Conservation (phyloP, 805 yeast species). For the Lachancea waltii region DNA sequence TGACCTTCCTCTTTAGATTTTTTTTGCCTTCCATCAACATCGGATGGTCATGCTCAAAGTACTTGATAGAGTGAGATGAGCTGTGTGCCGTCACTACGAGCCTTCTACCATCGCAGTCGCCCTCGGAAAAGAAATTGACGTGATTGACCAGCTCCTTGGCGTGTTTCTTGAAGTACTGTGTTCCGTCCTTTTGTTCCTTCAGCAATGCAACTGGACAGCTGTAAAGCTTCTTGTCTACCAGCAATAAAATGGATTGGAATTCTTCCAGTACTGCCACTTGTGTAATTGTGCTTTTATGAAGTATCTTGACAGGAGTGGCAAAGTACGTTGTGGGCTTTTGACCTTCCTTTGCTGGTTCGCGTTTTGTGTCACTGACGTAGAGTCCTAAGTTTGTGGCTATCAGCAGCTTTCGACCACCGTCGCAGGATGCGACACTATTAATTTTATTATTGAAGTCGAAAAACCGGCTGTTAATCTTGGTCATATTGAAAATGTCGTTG, state of each 20-base stretch:
- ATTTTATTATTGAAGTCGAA: conserved; percentile 72
- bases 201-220: conserved; percentile 73
- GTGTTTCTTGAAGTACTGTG: conserved; percentile 46
- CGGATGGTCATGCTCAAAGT: conserved; percentile 86
- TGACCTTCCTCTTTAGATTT: conserved; percentile 58
- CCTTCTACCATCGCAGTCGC: conserved; percentile 84
- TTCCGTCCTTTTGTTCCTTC: conserved; percentile 28
- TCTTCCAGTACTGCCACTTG: conserved; percentile 91
- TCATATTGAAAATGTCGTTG: conserved; percentile 73
- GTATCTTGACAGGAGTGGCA: conserved; percentile 67
- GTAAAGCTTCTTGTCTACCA: conserved; percentile 74
- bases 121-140: conserved; percentile 85
- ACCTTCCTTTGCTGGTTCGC: conserved; percentile 42
- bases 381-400: conserved; percentile 93
- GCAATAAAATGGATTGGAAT: conserved; percentile 71
- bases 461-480: conserved; percentile 65
- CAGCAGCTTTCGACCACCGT: conserved; percentile 84
- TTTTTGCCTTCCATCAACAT: conserved; percentile 50
- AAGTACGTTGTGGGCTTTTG: conserved; percentile 47
- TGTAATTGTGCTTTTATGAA: conserved; percentile 68
- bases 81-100: conserved; percentile 84
- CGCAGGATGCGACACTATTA: conserved; percentile 88
- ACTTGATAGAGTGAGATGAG: conserved; percentile 73
- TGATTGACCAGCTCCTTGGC: conserved; percentile 81
- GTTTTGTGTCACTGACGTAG: conserved; percentile 66